These are phyloP conservation scores for Trifolium dubium DNA, from an alignment of 306 rosid species.

Conservation along the genomic window DNA sequence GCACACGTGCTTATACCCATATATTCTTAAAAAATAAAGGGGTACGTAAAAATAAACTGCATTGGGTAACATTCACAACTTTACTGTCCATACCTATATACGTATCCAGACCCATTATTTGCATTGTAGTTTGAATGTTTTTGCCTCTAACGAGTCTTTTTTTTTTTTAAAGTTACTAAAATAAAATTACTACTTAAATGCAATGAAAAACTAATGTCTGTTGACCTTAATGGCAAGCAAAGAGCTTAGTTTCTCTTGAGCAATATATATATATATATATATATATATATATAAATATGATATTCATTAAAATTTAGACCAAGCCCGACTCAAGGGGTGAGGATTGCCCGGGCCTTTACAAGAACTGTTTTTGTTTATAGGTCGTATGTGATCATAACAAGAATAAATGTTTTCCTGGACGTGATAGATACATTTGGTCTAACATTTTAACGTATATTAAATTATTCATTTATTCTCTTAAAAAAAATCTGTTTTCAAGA, in stretches of 20 bases:
- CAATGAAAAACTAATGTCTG: not conserved
- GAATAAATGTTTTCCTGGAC: constrained; percentile 1
- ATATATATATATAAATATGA: not conserved
- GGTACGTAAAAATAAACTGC: not conserved
- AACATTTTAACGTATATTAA: not conserved
- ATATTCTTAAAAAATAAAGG: not conserved
- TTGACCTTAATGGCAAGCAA: not conserved
- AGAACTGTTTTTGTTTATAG: not conserved
- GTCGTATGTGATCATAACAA: not conserved
- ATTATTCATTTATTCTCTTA: not conserved
- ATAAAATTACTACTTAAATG: not conserved
- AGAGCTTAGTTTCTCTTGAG: not conserved
- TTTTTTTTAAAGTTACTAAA: not conserved
- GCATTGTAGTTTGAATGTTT: not conserved
- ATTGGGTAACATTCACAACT: not conserved
- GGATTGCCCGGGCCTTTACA: not conserved
- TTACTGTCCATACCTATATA: not conserved
- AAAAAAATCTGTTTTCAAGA: not conserved
- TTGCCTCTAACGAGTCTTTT: not conserved
- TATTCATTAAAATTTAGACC: not conserved
- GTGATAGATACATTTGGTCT: constrained; percentile 1
- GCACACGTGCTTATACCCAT: not conserved
- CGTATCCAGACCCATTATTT: not conserved
- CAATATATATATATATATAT: too few species aligned
- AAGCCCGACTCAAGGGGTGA: constrained; percentile 3